Conservation (phyloP, 169 alveolate species). For the Plasmodium cynomolgi region DNA sequence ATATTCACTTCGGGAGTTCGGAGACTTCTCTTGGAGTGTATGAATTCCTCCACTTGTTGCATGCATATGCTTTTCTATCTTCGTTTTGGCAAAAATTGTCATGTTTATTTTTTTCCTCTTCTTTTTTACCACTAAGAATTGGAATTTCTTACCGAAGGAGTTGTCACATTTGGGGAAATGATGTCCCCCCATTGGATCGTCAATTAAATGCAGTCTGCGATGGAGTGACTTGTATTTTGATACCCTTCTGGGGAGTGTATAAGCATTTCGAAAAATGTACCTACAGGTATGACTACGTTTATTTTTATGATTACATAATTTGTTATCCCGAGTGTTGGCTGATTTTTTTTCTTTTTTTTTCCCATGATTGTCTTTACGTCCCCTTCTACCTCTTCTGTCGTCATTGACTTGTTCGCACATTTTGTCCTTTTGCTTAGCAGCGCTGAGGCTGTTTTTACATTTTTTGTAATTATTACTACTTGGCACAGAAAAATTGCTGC, state of each 20-base stretch:
- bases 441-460: neutral
- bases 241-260: neutral
- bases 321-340: neutral
- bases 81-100: neutral
- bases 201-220: neutral
- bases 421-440: neutral
- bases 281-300: neutral
- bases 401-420: neutral
- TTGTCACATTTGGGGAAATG: neutral
- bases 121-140: constrained; percentile 7
- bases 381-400: neutral
- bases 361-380: neutral
- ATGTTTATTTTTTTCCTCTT: constrained; percentile 28
- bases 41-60: neutral
- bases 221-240: neutral
- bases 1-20: neutral
- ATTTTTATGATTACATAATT: constrained; percentile 5
- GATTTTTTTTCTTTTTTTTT: neutral
- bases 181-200: neutral
- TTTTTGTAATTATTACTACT: neutral
- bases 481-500: neutral
- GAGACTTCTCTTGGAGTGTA: neutral
- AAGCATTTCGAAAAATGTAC: neutral
- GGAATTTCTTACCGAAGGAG: constrained; percentile 4
- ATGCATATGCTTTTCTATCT: constrained; percentile 2